Evolutionary conservation across 1,284 basidiomycete species (phyloP), one percentile per base, ranked within the genome.

Genomic region (Wolfiporia cocos): DNA sequence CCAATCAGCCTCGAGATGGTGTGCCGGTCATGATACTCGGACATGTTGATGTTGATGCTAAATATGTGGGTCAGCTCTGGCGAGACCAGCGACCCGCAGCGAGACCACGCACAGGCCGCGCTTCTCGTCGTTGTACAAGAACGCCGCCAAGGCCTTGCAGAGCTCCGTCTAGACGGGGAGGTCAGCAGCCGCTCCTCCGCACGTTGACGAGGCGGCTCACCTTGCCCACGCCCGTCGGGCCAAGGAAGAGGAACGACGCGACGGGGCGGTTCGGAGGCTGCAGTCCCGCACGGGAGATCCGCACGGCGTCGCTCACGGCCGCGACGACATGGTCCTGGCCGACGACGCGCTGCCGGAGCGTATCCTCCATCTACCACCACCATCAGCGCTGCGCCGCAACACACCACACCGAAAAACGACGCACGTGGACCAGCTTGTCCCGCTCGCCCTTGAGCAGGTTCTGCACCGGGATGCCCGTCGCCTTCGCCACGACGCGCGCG

Each of bases 31-130:
- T 91, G 88, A 58, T 88, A 93, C 74, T 94, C 90, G 9, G 86
- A 90, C 89, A 92, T 92, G 58, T 93, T 92, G 61, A 94, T 87
- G 50, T 84, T 89, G 50, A 94, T 89, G 43, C 85, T 86, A 28
- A 28, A 1, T 21, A 35, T n/a, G 9, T 11, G 3, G 17, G 10
- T 7, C 3, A 3, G 23, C 12, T 5, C 17, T 21, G 18, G 12
- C 23, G 26, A 19, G 12, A 9, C 19, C 4, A 6, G 29, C 0
- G 10, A 30, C 39, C 26, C 18, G 29, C 50, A 34, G 33, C 33
- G 22, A 71, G 26, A 28, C 9, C 26, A 14, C 77, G 61, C 54
- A 88, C 85, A 95, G 59, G 15, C 90, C 88, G 28, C 86, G 70
- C 49, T 84, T 80, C 56, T 93, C 89, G 49, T 93, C 88, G 51